Evolutionary conservation across 1,284 basidiomycete genomes (phyloP), one percentile per base, ranked within the genome.

Genomic region (Ceratobasidium sp.): DNA sequence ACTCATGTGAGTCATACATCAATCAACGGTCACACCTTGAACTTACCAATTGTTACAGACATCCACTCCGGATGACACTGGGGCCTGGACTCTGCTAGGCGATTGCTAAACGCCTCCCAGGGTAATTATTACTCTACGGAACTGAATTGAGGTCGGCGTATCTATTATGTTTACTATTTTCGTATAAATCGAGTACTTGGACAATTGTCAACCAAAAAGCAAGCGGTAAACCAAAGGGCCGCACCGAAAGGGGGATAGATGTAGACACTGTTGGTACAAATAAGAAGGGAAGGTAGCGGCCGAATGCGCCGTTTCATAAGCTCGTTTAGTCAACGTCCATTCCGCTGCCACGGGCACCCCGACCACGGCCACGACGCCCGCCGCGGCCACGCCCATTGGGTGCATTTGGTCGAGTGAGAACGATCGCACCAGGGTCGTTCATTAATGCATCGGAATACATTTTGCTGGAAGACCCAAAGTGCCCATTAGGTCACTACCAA

Each of bases 381-480:
- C 70, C 27, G 23, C 67, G 16, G 25, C 70, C 68, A 33, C 62
- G 60, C 14, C 54, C 67, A 21, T 30, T 49, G 25, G 56, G 25
- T 19, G 46, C 47, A 23, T 53, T 36, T 19, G 68, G 68, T 6
- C 54, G 49, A 14, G 70, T 68, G 23, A 68, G 58, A 25, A 56
- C 49, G 11, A 68, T 57, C 14, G 68, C 30, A 27, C 57, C 62
- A 30, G 54, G 58, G 21, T 68, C 69, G 33, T 66, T 67, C 9
- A 59, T 29, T 16, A 71, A 60, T 14, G 54, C 49, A 57, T 71
- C 70, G 13, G 70, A 62, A 27, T 71, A 71, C 70, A 71, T 71
- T 71, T 66, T 71, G 39, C 70, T 71, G 42, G 25, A 39, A n/a
- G 16, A 52, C 19, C 14, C 11, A 44, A 11, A 36, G 33, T 36